Base-by-base conservation (phyloP, 2,329 filamentous ascomycete species). In the Chaetomium globosum region DNA sequence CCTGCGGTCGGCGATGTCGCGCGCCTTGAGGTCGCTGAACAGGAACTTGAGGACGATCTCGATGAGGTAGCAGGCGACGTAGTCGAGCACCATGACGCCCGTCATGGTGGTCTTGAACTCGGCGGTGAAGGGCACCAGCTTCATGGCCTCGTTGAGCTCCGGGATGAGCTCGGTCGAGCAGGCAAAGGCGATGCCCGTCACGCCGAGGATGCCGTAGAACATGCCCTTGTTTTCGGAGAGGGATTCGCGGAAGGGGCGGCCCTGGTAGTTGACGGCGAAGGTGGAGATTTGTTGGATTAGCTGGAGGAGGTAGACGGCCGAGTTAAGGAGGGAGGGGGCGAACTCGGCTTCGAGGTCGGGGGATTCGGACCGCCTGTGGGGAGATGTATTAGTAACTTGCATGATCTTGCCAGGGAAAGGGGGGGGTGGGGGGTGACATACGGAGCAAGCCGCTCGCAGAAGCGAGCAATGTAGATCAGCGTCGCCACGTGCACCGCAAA, bases 201-300 rank as follows among this genome's bases (percentile, higher is more conserved):
- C 94, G 69, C 90, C 90, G 49, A 99, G 81, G 63, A 99, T 92
- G 66, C 95, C 95, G 83, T 91, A 99, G 82, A 95, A 99, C 95
- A 99, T 99, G 76, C 92, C 93, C 77, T 88, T 90, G 83, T 99
- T 99, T 80, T 97, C 95, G 5, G 90, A 89, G 70, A 99, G 92
- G 26, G 90, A 91, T 80, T 99, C 95, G 66, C 95, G 91, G 89
- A 99, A 99, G 13, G 95, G 95, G 10, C 95, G 90, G 65, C 95
- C 95, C 79, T 99, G 95, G 82, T 99, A 99, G 83, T 99, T 99
- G 83, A 99, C 97, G 67, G 95, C 93, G 74, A 99, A 99, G 3
- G 95, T 99, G 28, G 93, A 97, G 75, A 99, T 97, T 78, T 99
- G 95, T 79, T 99, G 95, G 77, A 99, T 98, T 59, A 99, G 88